Evolutionary conservation across 805 yeast species (phyloP).

Genomic region (Kodamaea lidongshanica): DNA sequence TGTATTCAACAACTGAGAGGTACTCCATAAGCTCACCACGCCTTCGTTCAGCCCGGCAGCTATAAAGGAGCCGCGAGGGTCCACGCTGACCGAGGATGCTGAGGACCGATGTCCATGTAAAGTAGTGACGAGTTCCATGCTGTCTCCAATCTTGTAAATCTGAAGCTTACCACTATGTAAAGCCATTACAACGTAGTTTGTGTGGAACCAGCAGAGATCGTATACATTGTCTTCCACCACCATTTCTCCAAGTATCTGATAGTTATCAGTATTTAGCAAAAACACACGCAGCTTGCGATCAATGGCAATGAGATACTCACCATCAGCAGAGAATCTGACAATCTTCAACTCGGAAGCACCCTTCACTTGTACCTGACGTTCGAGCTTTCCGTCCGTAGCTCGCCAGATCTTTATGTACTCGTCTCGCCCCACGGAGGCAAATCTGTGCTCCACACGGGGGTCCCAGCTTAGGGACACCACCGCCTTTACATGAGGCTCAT

Average conservation of each 20-base stretch:
- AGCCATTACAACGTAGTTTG: constrained; percentile 31
- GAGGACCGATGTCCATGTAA: constrained; percentile 46
- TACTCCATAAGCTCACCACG: constrained; percentile 45
- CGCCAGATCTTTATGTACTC: constrained; percentile 42
- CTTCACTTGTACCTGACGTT: constrained; percentile 25
- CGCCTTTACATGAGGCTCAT: constrained; percentile 33
- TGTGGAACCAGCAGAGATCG: constrained; percentile 43
- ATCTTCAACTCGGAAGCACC: constrained; percentile 10
- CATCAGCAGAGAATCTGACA: constrained; percentile 41
- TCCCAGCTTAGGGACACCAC: constrained; percentile 45
- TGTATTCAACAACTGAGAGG: constrained; percentile 30
- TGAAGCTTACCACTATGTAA: constrained; percentile 41
- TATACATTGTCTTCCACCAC: constrained; percentile 25
- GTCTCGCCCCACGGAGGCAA: constrained; percentile 48
- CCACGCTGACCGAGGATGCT: constrained; percentile 41
- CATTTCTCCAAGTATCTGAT: constrained; percentile 20
- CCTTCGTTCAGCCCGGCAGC: constrained; percentile 57
- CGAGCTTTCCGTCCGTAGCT: constrained; percentile 29
- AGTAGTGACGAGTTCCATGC: constrained; percentile 7
- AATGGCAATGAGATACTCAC: constrained; percentile 39
- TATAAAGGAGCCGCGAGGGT: constrained; percentile 47
- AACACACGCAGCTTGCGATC: constrained; percentile 34
- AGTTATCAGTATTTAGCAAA: constrained; percentile 30
- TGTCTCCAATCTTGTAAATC: constrained; percentile 14
- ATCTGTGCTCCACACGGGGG: constrained; percentile 38